Percentiles rank a stretch among this genome's conserved stretches.
phyloP scores from a whole-genome alignment of 306 rosid genomes.

The Psophocarpus tetragonolobus region DNA sequence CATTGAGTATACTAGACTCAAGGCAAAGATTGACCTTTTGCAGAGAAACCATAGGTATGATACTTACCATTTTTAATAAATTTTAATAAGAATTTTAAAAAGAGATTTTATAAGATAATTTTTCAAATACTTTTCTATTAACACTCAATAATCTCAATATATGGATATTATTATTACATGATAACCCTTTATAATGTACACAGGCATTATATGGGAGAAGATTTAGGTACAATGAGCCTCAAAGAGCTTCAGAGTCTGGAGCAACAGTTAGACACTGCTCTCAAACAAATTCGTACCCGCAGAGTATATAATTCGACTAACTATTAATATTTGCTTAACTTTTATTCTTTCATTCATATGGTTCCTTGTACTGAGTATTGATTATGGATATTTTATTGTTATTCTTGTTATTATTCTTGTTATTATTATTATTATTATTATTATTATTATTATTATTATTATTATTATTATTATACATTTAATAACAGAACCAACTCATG shows the following conservation, averaged over 20 bases:
- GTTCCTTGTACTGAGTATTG: neutral
- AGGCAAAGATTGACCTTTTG: slow-evolving; percentile 73
- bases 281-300: slow-evolving; percentile 74
- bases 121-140: too few relatives aligned
- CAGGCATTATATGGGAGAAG: slow-evolving; percentile 89
- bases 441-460: too few relatives aligned
- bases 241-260: slow-evolving; percentile 81
- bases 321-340: neutral
- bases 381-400: neutral
- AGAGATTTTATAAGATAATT: too few relatives aligned
- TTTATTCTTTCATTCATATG: neutral
- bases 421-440: too few relatives aligned
- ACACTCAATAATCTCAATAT: neutral
- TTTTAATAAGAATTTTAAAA: too few relatives aligned
- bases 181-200: neutral
- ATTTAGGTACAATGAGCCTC: slow-evolving; percentile 67
- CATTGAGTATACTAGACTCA: slow-evolving; percentile 69
- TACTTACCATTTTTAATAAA: neutral
- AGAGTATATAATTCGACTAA: slow-evolving; percentile 43
- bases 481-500: slow-evolving; percentile 78
- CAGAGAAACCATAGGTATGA: slow-evolving; percentile 67
- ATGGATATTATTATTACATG: neutral
- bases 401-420: too few relatives aligned
- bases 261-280: slow-evolving; percentile 78
- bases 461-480: neutral